Percentiles rank a stretch among this genome's conserved stretches.
Conservation (phyloP, 2,329 filamentous ascomycete species). For the Fusarium verrucosum region DNA sequence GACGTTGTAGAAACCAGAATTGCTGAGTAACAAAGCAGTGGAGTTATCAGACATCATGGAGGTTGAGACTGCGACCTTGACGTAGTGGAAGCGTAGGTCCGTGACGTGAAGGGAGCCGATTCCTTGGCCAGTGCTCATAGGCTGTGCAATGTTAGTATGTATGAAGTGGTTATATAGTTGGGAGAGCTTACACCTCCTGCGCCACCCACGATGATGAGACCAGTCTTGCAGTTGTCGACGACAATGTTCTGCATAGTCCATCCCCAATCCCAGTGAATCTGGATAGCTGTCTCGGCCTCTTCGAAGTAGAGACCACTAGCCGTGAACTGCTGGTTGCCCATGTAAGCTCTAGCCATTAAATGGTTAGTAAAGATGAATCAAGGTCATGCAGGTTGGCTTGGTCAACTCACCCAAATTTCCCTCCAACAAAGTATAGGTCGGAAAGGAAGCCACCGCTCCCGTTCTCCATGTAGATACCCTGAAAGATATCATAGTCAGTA, state of each 20-base stretch:
- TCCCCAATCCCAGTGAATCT: constrained; percentile 78
- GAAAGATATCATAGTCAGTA: neutral
- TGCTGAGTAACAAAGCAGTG: neutral
- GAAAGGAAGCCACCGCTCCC: constrained; percentile 56
- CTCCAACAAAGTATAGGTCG: constrained; percentile 71
- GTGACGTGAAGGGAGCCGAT: constrained; percentile 29
- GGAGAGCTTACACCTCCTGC: constrained; percentile 11
- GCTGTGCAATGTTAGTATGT: neutral
- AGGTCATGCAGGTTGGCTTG: neutral
- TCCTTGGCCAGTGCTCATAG: constrained; percentile 20
- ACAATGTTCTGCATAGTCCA: constrained; percentile 76
- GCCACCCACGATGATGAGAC: constrained; percentile 57
- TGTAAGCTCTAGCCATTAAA: constrained; percentile 46
- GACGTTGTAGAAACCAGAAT: neutral
- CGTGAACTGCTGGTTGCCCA: constrained; percentile 74
- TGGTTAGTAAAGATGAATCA: neutral
- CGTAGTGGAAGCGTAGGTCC: constrained; percentile 11
- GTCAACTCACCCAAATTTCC: constrained; percentile 56
- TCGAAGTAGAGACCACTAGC: constrained; percentile 73
- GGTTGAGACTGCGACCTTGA: neutral
- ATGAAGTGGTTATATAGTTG: neutral
- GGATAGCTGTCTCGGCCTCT: constrained; percentile 69
- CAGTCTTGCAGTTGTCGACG: constrained; percentile 69
- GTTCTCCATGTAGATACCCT: constrained; percentile 45
- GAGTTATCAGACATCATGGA: neutral